Evolutionary conservation across 768 basidiomycete genomes (phyloP).

Genomic region (Naganishia vishniacii): DNA sequence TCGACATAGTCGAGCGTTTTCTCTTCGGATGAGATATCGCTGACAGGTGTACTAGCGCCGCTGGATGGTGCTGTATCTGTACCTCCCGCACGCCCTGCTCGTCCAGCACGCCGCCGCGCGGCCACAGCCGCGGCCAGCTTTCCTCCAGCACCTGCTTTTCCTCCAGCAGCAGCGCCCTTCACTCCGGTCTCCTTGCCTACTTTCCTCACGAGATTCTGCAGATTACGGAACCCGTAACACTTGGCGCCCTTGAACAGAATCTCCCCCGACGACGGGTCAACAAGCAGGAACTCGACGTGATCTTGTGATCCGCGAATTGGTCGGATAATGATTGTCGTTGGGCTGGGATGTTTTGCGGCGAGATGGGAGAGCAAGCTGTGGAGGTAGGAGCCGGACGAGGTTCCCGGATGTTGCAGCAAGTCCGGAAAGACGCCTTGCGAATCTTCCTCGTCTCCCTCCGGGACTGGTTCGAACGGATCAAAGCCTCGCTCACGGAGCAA

Average conservation of each 20-base stretch:
- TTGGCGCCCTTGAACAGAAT: constrained; percentile 85
- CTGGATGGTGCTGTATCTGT: constrained; percentile 27
- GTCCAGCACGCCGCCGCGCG: constrained; percentile 38
- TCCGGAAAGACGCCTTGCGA: constrained; percentile 58
- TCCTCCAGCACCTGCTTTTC: constrained; percentile 32
- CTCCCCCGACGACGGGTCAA: constrained; percentile 53
- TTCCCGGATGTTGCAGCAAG: constrained; percentile 69
- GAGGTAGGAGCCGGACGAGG: constrained; percentile 88
- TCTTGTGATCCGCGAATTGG: constrained; percentile 47
- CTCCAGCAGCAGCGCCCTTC: constrained; percentile 54
- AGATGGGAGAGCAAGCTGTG: constrained; percentile 67
- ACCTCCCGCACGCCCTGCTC: neutral
- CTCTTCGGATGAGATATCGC: constrained; percentile 30
- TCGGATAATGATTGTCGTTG: constrained; percentile 35
- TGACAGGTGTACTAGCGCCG: constrained; percentile 31
- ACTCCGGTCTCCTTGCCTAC: constrained; percentile 80
- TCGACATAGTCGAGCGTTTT: constrained; percentile 47
- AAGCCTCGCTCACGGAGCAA: constrained; percentile 77
- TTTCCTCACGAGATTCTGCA: constrained; percentile 92
- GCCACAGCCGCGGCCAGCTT: constrained; percentile 42
- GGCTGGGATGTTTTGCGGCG: constrained; percentile 36
- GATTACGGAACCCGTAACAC: constrained; percentile 94
- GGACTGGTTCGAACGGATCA: constrained; percentile 62
- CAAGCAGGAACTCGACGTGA: constrained; percentile 49
- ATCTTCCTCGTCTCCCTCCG: constrained; percentile 52